Base-by-base conservation (phyloP, 306 rosid species). In the Quercus rubra region DNA sequence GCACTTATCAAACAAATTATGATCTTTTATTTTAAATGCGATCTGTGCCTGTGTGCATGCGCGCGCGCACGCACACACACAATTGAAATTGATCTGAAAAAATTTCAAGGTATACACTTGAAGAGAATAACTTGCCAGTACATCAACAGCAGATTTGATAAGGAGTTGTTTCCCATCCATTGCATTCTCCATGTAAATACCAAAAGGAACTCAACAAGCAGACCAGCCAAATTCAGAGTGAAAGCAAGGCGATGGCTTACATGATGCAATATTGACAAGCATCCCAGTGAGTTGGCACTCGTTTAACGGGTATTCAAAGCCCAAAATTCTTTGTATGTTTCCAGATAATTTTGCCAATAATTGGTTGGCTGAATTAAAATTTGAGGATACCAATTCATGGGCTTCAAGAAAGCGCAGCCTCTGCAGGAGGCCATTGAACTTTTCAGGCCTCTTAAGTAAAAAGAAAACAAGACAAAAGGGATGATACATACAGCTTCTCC, bases 101-200 rank as follows among this genome's bases (percentile, higher is more conserved):
- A 67, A 78, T 70, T 80, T 57, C 74, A 70, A 76, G 35, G 71
- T 67, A 78, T 77, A 77, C 38, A 38, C 56, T 76, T 33, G 5
- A 19, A 51, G 38, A 38, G 73, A 74, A 83, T 77, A 84, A 90
- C 97, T 88, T 56, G 92, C 83, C 71, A 90, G 86, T 72, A 90
- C 90, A 70, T 83, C 88, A 72, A 88, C 75, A 75, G 90, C 84
- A 46, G 97, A 88, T 84, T 87, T 92, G 28, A 84, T 77, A 38
- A 90, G 89, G 79, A 90, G 86, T 77, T 88, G 93, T 79, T 83
- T 88, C 70, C 90, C 89, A 81, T 90, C 94, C 92, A 92, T 88
- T 83, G 88, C 87, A 79, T 88, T 88, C 87, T 92, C 94, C 92
- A 92, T 85, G 76, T 81, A 90, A 76, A 87, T 76, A 85, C 90